Base-by-base conservation (phyloP, 306 rosid species). In the Macrotyloma uniflorum region DNA sequence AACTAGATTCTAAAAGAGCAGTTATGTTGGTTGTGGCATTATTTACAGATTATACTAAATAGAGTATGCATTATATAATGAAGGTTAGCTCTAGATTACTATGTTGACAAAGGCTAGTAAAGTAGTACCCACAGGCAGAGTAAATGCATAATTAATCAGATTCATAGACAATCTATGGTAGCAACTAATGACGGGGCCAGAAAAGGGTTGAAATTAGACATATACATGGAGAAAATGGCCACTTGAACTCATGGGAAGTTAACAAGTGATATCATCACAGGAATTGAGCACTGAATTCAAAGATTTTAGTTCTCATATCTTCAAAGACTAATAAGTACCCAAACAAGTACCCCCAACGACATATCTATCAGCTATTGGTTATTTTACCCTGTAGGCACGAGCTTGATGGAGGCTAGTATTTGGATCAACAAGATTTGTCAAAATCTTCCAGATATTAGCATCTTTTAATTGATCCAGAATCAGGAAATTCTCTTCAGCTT, bases 381-480 rank as follows among this genome's bases (percentile, higher is more conserved):
- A 65, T 85, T 54, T 79, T 89, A 96, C 99, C 93, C 84, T 93
- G 38, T 72, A 67, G 67, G 83, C 80, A 70, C 71, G 86, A 82
- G 91, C 91, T 88, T 93, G 94, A 71, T 88, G 93, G 70, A 87
- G 88, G 85, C 86, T 80, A 82, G 87, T 88, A 75, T 86, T 85
- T 71, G 99, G 90, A 86, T 96, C 96, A 74, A 93, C 96, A 83
- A 96, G 94, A 70, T 87, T 87, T 8, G 86, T 85, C 82, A 96
- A 85, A 79, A 96, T 93, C 90, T 87, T 96, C 99, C 99, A 96
- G 86, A 93, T 83, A 75, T 96, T 96, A 74, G 84, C 88, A 88
- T 96, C 99, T 83, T 93, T 96, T 87, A 96, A 83, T 74, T 93
- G 98, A 88, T 96, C 91, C 72, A 96, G 97, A 84, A 87, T 77